These are phyloP conservation scores for Calonectria hawksworthii DNA, from an alignment of 2,329 filamentous ascomycete genomes.

Conservation along the genomic window DNA sequence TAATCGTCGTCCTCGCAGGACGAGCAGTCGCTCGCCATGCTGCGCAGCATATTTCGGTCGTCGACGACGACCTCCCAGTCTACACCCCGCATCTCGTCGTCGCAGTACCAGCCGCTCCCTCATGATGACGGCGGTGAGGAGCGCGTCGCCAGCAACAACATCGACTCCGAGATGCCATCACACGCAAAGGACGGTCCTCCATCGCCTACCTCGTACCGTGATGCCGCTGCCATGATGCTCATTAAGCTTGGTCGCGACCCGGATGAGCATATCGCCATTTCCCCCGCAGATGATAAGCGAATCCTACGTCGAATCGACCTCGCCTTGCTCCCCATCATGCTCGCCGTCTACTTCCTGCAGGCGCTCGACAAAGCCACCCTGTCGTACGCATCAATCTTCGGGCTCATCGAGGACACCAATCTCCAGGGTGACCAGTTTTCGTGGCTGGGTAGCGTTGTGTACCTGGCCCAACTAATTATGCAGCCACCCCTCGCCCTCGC, in stretches of 20 bases:
- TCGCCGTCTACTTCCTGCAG: constrained; percentile 74
- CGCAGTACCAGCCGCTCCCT: constrained; percentile 44
- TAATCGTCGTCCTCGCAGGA: constrained; percentile 27
- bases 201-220: constrained; percentile 45
- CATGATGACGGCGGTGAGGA: constrained; percentile 36
- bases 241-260: constrained; percentile 55
- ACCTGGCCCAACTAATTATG: constrained; percentile 71
- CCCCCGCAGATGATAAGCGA: constrained; percentile 51
- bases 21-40: constrained; percentile 29
- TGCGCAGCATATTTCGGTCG: constrained; percentile 34
- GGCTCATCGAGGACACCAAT: constrained; percentile 69
- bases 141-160: constrained; percentile 13
- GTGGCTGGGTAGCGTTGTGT: constrained; percentile 73
- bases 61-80: constrained; percentile 10
- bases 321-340: constrained; percentile 60
- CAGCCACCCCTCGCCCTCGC: constrained; percentile 69
- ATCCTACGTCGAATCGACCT: constrained; percentile 57
- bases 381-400: constrained; percentile 74
- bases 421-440: constrained; percentile 71
- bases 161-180: constrained; percentile 14
- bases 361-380: constrained; percentile 74
- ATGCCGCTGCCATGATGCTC: constrained; percentile 62
- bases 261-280: constrained; percentile 49
- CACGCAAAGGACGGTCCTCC: background rate
- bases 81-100: constrained; percentile 12